Percentiles rank a stretch among this genome's conserved stretches.
These are phyloP conservation scores for Pyricularia sp. DNA, from an alignment of 2,329 filamentous ascomycete genomes.

Conservation along the genomic window DNA sequence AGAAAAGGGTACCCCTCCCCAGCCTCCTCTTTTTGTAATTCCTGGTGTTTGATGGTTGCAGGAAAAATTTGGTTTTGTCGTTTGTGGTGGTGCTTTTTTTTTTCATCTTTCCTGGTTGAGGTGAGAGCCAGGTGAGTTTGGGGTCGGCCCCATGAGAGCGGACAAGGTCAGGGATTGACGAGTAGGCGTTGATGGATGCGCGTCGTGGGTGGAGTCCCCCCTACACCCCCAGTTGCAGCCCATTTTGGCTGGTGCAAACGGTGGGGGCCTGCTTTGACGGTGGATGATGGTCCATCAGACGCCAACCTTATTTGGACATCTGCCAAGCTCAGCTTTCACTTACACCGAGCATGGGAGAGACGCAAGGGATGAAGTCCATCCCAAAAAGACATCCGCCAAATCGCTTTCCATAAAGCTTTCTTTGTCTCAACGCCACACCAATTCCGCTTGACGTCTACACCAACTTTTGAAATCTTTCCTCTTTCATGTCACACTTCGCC, in stretches of 20 bases:
- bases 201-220: not conserved
- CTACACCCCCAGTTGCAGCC: not conserved
- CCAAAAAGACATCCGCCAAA: not conserved
- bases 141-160: not conserved
- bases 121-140: not conserved
- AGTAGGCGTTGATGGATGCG: not conserved
- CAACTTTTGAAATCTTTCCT: not conserved
- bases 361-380: slow-evolving; percentile 1
- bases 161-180: not conserved
- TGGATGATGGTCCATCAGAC: not conserved
- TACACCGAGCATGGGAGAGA: not conserved
- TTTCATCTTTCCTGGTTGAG: not conserved
- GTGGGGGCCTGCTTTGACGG: not conserved
- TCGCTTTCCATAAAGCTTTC: not conserved
- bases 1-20: not conserved
- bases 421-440: not conserved
- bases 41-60: not conserved
- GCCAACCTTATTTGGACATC: slow-evolving; percentile 6
- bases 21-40: not conserved
- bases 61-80: not conserved
- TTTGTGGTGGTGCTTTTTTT: not conserved
- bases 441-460: not conserved
- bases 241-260: not conserved
- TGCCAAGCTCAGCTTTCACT: slow-evolving; percentile 2
- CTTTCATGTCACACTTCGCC: not conserved